Evolutionary conservation across 306 rosid genomes (phyloP).

Genomic region (Begonia fuchsioides): DNA sequence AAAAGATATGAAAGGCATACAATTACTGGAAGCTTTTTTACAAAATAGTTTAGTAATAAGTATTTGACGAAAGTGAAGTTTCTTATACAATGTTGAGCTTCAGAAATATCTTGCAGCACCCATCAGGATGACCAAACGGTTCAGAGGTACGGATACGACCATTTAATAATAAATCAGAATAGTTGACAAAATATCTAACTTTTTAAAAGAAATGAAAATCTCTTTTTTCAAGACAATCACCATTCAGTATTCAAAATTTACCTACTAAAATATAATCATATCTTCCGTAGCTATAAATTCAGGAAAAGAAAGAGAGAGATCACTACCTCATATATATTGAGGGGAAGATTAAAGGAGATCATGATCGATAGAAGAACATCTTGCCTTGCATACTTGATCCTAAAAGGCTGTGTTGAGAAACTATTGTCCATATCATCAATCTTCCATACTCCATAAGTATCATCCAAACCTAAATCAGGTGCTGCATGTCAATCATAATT

Average conservation of each 20-base stretch:
- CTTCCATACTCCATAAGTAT: constrained; percentile 70
- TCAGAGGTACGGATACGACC: too few species aligned
- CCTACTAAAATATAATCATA: neutral
- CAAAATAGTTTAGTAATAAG: too few species aligned
- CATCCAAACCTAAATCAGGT: constrained; percentile 48
- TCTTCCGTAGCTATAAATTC: neutral
- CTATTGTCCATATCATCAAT: constrained; percentile 80
- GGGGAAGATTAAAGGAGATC: constrained; percentile 61
- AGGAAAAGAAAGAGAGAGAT: constrained; percentile 11
- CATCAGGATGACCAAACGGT: too few species aligned
- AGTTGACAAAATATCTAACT: too few species aligned
- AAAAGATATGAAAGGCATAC: neutral
- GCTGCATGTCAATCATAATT: constrained; percentile 25
- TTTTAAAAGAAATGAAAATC: neutral
- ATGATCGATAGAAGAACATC: constrained; percentile 69
- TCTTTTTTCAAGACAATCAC: too few species aligned
- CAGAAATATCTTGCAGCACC: too few species aligned
- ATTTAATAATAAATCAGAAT: too few species aligned
- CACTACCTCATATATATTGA: constrained; percentile 43
- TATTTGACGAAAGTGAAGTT: too few species aligned
- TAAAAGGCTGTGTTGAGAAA: constrained; percentile 83
- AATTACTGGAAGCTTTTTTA: too few species aligned
- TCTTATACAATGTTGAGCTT: too few species aligned
- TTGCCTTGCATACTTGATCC: constrained; percentile 78
- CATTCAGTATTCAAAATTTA: too few species aligned